Evolutionary conservation across 208 protist species (phyloP).

Genomic region (Kentomonas sorsogonicus): DNA sequence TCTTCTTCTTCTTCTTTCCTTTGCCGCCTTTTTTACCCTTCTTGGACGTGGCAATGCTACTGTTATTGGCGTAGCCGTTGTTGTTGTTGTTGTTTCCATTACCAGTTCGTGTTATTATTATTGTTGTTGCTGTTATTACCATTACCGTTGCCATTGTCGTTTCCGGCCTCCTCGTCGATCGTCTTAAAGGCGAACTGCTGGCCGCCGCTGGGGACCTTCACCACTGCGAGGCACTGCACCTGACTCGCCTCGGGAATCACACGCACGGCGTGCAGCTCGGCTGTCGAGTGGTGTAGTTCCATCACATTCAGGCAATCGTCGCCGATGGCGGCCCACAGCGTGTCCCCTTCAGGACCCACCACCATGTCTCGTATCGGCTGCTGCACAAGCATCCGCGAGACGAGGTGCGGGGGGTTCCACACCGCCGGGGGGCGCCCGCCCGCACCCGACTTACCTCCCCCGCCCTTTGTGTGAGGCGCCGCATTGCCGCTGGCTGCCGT

Average conservation of each 20-base stretch:
- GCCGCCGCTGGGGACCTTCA: constrained; percentile 52
- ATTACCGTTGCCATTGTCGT: constrained; percentile 6
- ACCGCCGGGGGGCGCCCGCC: neutral
- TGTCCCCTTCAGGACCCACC: constrained; percentile 50
- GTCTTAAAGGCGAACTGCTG: constrained; percentile 64
- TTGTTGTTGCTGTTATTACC: too few relatives aligned
- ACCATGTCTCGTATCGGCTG: constrained; percentile 51
- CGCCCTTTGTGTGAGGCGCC: neutral
- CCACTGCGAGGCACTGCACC: constrained; percentile 79
- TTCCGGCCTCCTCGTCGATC: constrained; percentile 10
- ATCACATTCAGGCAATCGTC: constrained; percentile 67
- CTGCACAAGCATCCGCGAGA: constrained; percentile 51
- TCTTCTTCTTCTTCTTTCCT: neutral
- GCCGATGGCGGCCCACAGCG: constrained; percentile 65
- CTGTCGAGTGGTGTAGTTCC: constrained; percentile 46
- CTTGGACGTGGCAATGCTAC: too few relatives aligned
- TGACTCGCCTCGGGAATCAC: constrained; percentile 59
- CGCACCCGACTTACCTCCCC: neutral
- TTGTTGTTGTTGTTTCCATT: too few relatives aligned
- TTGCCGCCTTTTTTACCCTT: constrained; percentile 10
- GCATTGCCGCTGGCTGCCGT: neutral
- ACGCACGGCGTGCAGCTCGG: constrained; percentile 42
- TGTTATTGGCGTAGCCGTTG: too few relatives aligned
- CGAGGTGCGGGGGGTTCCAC: constrained; percentile 17
- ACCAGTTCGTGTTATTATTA: too few relatives aligned